phyloP scores from a whole-genome alignment of 2,329 filamentous ascomycete species.

The Verticillium tricorpus region DNA sequence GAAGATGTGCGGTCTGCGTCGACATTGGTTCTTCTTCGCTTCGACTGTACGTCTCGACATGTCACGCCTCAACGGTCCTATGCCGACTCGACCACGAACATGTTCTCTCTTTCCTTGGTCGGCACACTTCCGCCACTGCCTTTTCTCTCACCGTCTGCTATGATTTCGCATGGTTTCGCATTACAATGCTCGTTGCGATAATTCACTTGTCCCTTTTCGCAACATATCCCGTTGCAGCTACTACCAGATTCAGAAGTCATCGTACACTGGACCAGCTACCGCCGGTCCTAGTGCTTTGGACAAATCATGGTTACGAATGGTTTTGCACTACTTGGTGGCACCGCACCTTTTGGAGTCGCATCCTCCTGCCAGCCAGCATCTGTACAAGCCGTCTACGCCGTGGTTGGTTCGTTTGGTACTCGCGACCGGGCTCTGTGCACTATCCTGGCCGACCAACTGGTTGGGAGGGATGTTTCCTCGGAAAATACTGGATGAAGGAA shows the following conservation, averaged over 20 bases:
- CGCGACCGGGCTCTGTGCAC: background rate
- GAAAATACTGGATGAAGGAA: background rate
- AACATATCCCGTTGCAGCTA: conserved; percentile 47
- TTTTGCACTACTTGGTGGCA: conserved; percentile 46
- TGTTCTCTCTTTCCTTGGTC: conserved; percentile 6
- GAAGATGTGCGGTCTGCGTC: conserved; percentile 14
- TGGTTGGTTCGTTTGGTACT: background rate
- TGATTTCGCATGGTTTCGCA: conserved; percentile 19
- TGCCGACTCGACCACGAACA: conserved; percentile 21
- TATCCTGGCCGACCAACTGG: background rate
- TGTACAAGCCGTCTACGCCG: background rate
- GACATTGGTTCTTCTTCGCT: background rate
- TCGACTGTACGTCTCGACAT: background rate
- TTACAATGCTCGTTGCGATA: conserved; percentile 17
- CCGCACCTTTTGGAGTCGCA: conserved; percentile 8
- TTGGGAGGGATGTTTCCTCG: background rate
- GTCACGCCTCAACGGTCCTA: background rate
- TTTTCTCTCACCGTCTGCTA: conserved; percentile 8
- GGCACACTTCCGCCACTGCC: conserved; percentile 5
- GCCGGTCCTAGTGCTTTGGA: conserved; percentile 52
- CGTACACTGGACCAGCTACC: conserved; percentile 48
- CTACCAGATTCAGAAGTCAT: conserved; percentile 54
- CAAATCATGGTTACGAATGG: conserved; percentile 56
- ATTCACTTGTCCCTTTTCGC: conserved; percentile 42
- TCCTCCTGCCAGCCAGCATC: conserved; percentile 3